Evolutionary conservation across 2,329 filamentous ascomycete genomes (phyloP), one percentile per base, ranked within the genome.

Genomic region (Drechmeria coniospora): DNA sequence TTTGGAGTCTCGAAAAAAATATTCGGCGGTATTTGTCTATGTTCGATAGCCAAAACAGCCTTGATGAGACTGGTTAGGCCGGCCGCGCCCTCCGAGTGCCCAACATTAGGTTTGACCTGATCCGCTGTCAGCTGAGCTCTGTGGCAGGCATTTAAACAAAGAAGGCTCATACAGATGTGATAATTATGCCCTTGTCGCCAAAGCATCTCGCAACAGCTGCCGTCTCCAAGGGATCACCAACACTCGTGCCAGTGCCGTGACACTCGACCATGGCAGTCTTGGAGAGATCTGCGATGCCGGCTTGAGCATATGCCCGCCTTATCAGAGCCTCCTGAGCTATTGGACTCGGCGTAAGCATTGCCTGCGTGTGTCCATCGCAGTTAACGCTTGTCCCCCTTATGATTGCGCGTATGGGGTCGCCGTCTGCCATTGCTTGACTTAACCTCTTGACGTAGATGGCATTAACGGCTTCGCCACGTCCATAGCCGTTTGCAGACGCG

Each of bases 401-500:
- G 2, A 62, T 45, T 0, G 50, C 49, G 1, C 53, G 42, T 5
- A 61, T 43, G 0, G 54, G 53, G 32, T 68, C 59, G 3, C 56
- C 54, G 26, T 64, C 62, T 3, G 46, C 42, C 4, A 69, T 32
- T 0, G 65, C 65, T 23, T 59, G 51, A 3, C 49, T 43, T 0
- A 69, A 40, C 1, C 40, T 47, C 42, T 69, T 69, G 1, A 71
- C 32, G 5, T 58, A 44, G 5, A 69, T 30, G 6, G 51, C 46
- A 3, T 42, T 54, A 10, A 59, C 39, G 5, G 57, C 65, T 34
- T 71, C 66, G 2, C 58, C 65, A 5, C 63, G 51, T 0, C 49
- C 61, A 31, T 66, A 70, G 0, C 66, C 66, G 29, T 64, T 49
- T 0, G 61, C 65, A 6, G 46, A 40, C 3, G 50, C 44, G 23